phyloP scores from a whole-genome alignment of 768 basidiomycete species.

The Boletus vermiculosoides region DNA sequence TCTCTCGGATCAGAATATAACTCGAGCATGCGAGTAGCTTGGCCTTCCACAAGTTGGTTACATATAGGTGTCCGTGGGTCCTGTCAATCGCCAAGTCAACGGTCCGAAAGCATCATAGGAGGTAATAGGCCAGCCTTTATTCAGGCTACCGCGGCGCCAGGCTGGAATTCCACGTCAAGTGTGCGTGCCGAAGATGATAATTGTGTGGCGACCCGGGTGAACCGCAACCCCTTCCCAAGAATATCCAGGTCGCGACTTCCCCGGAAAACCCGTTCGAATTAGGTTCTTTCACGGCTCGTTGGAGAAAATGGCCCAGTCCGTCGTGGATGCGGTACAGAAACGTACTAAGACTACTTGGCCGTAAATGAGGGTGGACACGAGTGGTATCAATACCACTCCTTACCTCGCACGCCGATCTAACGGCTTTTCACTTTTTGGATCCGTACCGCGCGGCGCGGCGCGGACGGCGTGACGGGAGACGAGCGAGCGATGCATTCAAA shows the following conservation, averaged over 20 bases:
- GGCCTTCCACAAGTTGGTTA: constrained; percentile 9
- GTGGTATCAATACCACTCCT: constrained; percentile 1
- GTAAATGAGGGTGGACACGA: constrained; percentile 24
- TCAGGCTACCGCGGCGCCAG: constrained; percentile 14
- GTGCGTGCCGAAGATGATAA: constrained; percentile 17
- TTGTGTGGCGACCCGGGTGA: constrained; percentile 11
- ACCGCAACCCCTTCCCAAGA: constrained; percentile 9
- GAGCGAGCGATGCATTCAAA: constrained; percentile 6
- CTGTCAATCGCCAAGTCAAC: constrained; percentile 30
- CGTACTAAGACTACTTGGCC: constrained; percentile 20
- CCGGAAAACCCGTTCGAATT: constrained; percentile 11
- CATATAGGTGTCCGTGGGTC: constrained; percentile 24
- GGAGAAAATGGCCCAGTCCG: constrained; percentile 4
- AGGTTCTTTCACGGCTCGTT: constrained; percentile 12
- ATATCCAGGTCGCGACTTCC: constrained; percentile 9
- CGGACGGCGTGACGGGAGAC: constrained; percentile 2
- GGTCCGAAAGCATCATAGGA: constrained; percentile 12
- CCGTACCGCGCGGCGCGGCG: constrained; percentile 1
- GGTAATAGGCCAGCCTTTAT: constrained; percentile 19
- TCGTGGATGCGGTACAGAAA: constrained; percentile 21
- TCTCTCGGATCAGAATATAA: constrained; percentile 21
- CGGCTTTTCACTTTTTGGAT: constrained; percentile 16
- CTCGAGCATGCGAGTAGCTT: constrained; percentile 7
- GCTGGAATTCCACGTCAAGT: constrained; percentile 19
- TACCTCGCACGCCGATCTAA: constrained; percentile 9